These are phyloP conservation scores for Syncephalastrum racemosum DNA, from an alignment of 371 early-diverging fungal species.

Conservation along the genomic window DNA sequence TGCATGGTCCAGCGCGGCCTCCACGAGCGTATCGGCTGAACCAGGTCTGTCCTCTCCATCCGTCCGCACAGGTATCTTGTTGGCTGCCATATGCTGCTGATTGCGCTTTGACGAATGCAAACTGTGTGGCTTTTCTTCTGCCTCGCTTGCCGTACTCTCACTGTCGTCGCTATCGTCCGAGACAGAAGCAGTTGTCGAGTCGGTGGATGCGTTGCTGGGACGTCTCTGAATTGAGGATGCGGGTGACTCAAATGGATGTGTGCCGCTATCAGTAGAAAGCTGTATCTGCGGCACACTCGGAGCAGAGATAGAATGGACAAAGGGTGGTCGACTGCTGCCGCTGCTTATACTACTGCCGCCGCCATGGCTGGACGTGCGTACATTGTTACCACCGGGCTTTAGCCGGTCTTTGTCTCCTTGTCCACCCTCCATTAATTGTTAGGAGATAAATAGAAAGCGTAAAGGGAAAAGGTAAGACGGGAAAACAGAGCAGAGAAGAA, in stretches of 20 bases:
- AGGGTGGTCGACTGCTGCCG: constrained; percentile 7
- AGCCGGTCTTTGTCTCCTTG: no score
- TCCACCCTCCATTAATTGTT: no score
- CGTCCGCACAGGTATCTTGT: not conserved
- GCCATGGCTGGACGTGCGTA: no score
- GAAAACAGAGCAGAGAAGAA: no score
- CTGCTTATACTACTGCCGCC: not conserved
- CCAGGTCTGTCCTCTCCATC: constrained; percentile 4
- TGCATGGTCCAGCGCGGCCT: constrained; percentile 44
- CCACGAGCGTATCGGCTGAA: constrained; percentile 35
- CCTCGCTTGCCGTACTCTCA: constrained; percentile 3
- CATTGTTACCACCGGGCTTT: no score
- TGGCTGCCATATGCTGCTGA: constrained; percentile 3
- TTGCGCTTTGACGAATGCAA: not conserved
- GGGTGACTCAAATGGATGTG: not conserved
- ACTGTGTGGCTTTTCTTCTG: not conserved
- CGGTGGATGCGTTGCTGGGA: not conserved
- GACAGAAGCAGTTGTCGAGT: not conserved
- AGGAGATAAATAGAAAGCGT: no score
- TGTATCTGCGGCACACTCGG: constrained; percentile 10
- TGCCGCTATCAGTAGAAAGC: not conserved
- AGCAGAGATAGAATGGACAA: constrained; percentile 9
- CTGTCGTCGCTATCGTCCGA: not conserved
- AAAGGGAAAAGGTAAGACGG: no score
- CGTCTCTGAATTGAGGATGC: not conserved